Percentiles rank a stretch among this genome's conserved stretches.
phyloP scores from a whole-genome alignment of 441 rosid genomes.

The Biscutella laevigata region DNA sequence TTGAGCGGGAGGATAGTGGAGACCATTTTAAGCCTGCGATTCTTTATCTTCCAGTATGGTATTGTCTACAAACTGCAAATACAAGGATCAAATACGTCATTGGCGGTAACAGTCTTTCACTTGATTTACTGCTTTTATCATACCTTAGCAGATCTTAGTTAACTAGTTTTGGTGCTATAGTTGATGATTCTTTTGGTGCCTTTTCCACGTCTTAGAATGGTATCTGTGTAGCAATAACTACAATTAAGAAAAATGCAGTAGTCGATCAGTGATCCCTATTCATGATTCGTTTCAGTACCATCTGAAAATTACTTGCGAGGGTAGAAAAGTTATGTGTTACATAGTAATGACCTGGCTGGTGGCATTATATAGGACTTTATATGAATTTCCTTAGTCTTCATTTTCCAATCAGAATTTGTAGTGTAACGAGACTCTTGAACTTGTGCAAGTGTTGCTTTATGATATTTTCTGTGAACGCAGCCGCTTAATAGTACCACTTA shows the following conservation, averaged over 20 bases:
- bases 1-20: constrained; percentile 81
- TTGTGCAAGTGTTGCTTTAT: neutral
- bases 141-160: neutral
- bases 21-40: constrained; percentile 74
- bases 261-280: no score
- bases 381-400: no score
- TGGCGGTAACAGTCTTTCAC: constrained; percentile 42
- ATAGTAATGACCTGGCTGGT: no score
- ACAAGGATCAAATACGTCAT: constrained; percentile 54
- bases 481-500: constrained; percentile 11
- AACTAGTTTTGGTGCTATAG: neutral
- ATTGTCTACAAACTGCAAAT: constrained; percentile 76
- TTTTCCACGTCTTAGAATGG: neutral
- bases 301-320: no score
- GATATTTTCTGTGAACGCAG: neutral
- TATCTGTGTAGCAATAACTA: no score
- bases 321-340: no score
- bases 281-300: no score
- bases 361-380: no score
- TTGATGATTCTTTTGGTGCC: neutral
- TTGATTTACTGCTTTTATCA: neutral
- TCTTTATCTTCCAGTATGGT: constrained; percentile 93
- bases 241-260: no score
- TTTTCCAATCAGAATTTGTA: no score
- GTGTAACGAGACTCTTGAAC: no score